Percentiles rank a stretch among this genome's conserved stretches.
Evolutionary conservation across 495 filamentous ascomycete genomes (phyloP).

Genomic region (Hypoxylon cercidicola): DNA sequence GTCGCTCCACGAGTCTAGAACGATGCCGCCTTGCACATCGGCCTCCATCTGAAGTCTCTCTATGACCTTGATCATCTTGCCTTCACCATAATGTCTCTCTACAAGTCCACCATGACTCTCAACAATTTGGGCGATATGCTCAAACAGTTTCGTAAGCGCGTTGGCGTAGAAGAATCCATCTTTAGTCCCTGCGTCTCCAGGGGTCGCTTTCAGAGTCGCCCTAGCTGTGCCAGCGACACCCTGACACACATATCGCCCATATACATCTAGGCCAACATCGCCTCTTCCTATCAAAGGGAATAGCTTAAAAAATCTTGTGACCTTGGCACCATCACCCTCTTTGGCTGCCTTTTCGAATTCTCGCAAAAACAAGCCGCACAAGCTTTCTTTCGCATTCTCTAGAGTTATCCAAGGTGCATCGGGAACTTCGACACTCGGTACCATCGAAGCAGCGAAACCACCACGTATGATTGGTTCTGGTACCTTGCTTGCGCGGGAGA

Average conservation of each 20-base stretch:
- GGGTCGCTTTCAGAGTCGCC: slow-evolving; percentile 74
- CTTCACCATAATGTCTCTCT: slow-evolving; percentile 89
- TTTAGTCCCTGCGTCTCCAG: slow-evolving; percentile 59
- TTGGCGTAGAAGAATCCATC: slow-evolving; percentile 92
- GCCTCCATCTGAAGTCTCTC: slow-evolving; percentile 93
- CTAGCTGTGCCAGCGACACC: slow-evolving; percentile 87
- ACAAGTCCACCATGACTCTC: slow-evolving; percentile 90
- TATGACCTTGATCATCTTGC: slow-evolving; percentile 96
- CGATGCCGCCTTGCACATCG: slow-evolving; percentile 96
- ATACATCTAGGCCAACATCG: slow-evolving; percentile 91
- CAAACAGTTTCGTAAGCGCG: slow-evolving; percentile 89
- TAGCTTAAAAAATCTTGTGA: slow-evolving; percentile 97
- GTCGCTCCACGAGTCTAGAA: slow-evolving; percentile 94
- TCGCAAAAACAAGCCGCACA: slow-evolving; percentile 88
- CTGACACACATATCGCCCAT: slow-evolving; percentile 93
- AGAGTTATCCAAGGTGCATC: slow-evolving; percentile 90
- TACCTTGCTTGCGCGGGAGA: slow-evolving; percentile 82
- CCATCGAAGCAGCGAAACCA: slow-evolving; percentile 90
- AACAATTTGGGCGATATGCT: slow-evolving; percentile 96
- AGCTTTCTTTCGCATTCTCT: slow-evolving; percentile 82
- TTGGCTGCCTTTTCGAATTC: slow-evolving; percentile 94
- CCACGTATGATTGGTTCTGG: slow-evolving; percentile 81
- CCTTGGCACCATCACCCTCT: slow-evolving; percentile 83
- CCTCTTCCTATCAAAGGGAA: slow-evolving; percentile 94
- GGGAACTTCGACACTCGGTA: slow-evolving; percentile 94